Percentiles rank a stretch among this genome's conserved stretches.
phyloP scores from a whole-genome alignment of 1,284 basidiomycete species.

The Macrocybe sp. region DNA sequence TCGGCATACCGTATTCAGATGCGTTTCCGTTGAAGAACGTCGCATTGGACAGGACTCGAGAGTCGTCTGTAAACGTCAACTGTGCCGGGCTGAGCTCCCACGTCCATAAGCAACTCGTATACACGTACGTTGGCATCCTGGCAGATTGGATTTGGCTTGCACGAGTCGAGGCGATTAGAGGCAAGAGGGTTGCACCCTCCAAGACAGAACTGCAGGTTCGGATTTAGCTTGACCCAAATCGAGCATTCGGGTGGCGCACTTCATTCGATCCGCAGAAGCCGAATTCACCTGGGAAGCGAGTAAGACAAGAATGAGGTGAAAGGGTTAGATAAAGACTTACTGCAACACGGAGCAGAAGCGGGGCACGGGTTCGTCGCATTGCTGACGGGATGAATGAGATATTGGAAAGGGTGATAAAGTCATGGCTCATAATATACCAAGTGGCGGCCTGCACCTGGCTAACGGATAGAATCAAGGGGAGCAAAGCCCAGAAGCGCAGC shows the following conservation, averaged over 20 bases:
- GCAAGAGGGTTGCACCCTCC: slow-evolving; percentile 78
- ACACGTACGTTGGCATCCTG: slow-evolving; percentile 49
- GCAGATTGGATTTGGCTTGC: slow-evolving; percentile 71
- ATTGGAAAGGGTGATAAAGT: no score
- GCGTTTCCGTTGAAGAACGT: slow-evolving; percentile 74
- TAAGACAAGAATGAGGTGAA: not conserved
- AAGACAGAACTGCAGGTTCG: slow-evolving; percentile 56
- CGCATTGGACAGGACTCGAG: slow-evolving; percentile 59
- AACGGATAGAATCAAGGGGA: no score
- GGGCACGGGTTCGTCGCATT: slow-evolving; percentile 53
- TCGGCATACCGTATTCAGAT: slow-evolving; percentile 44
- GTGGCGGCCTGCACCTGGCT: no score
- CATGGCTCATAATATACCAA: no score
- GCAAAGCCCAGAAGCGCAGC: no score
- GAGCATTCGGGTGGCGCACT: slow-evolving; percentile 24
- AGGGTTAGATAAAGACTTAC: slow-evolving; percentile 30
- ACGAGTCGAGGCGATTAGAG: slow-evolving; percentile 61
- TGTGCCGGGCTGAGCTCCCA: slow-evolving; percentile 18
- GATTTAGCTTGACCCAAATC: not conserved
- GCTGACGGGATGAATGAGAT: slow-evolving; percentile 24
- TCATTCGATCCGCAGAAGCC: slow-evolving; percentile 65
- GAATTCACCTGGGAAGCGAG: slow-evolving; percentile 49
- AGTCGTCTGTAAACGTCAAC: slow-evolving; percentile 63
- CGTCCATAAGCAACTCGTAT: not conserved
- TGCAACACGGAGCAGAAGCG: slow-evolving; percentile 63